These are phyloP conservation scores for Curvularia sp. DNA, from an alignment of 2,329 filamentous ascomycete species.

Conservation along the genomic window DNA sequence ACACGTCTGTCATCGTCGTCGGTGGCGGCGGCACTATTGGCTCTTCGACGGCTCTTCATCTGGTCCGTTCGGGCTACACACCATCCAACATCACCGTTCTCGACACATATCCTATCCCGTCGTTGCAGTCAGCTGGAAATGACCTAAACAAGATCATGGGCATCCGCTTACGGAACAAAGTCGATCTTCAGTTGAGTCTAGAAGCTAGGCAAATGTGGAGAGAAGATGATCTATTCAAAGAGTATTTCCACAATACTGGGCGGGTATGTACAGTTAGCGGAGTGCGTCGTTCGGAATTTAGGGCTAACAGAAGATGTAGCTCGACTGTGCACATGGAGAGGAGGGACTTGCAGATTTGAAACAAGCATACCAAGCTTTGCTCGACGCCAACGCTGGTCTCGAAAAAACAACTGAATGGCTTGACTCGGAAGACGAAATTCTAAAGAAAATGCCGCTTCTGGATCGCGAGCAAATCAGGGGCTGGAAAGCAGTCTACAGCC, in stretches of 20 bases:
- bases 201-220: conserved; percentile 54
- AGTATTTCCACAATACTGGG: conserved; percentile 58
- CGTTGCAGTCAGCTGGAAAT: conserved; percentile 59
- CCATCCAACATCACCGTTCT: conserved; percentile 57
- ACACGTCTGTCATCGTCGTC: conserved; percentile 50
- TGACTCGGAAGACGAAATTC: conserved; percentile 55
- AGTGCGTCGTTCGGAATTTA: background rate
- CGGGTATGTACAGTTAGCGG: conserved; percentile 24
- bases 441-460: conserved; percentile 52
- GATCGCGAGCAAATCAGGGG: conserved; percentile 54
- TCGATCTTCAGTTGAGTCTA: conserved; percentile 44
- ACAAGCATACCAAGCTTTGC: conserved; percentile 49
- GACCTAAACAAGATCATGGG: conserved; percentile 60
- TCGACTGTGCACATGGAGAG: conserved; percentile 48
- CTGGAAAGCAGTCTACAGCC: conserved; percentile 57
- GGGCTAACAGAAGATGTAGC: conserved; percentile 18
- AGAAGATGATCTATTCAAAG: conserved; percentile 55
- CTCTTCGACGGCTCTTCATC: conserved; percentile 60
- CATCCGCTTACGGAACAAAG: conserved; percentile 50
- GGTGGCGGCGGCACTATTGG: conserved; percentile 63
- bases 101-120: conserved; percentile 57
- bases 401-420: conserved; percentile 55
- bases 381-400: conserved; percentile 40
- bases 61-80: conserved; percentile 59
- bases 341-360: conserved; percentile 48